Evolutionary conservation across 2,329 filamentous ascomycete species (phyloP).

Genomic region (Apiospora marii): DNA sequence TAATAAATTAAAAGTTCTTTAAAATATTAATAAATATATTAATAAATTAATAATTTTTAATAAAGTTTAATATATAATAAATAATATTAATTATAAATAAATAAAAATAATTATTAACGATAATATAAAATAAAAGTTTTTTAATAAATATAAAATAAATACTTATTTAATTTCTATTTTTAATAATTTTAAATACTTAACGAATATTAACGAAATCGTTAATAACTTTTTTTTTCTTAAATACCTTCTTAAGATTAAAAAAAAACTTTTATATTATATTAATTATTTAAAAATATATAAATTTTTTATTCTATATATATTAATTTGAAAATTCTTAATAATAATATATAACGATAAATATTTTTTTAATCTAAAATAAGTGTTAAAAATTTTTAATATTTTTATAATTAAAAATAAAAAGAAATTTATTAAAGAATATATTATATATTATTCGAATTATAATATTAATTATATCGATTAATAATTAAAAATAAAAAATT

Average conservation of each 20-base stretch:
- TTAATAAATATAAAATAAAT: conserved; percentile 1
- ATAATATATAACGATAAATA: conserved; percentile 17
- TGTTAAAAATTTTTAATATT: neutral
- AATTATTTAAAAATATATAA: neutral
- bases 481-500: neutral
- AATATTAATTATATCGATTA: neutral
- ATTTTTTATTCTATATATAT: neutral
- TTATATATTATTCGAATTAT: neutral
- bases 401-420: neutral
- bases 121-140: neutral
- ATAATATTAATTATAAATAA: conserved; percentile 1
- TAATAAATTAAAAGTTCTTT: no score
- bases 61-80: neutral
- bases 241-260: neutral
- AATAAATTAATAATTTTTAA: neutral
- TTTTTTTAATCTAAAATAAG: neutral
- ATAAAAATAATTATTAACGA: neutral
- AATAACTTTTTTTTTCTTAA: neutral
- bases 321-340: neutral
- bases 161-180: neutral
- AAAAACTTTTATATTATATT: conserved; percentile 15
- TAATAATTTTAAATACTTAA: neutral
- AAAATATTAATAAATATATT: no score
- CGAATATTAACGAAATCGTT: conserved; percentile 5
- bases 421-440: neutral